Evolutionary conservation across 148 eudicot species (phyloP), one percentile per base, ranked within the genome.

Genomic region (Talinum fruticosum): DNA sequence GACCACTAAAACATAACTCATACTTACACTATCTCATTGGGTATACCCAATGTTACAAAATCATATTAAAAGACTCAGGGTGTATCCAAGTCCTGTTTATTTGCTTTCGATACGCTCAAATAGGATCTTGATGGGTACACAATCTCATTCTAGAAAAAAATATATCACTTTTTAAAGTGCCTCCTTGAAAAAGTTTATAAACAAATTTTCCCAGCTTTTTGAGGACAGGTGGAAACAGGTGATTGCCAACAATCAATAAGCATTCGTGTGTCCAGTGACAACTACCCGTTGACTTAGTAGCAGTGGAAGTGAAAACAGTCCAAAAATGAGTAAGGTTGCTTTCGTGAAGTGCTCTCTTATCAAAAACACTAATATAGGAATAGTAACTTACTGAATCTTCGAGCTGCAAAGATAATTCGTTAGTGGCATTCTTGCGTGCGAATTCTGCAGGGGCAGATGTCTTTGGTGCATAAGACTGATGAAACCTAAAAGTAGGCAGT

Each of bases 371-470:
- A 69, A 30, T 33, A 41, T 32, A 79, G 38, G 45, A 41, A 59
- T 59, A 41, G 79, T 71, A 69, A 10, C 91, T 89, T 85, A 91
- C 96, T 82, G 91, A 88, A 89, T 89, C 90, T 68, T 91, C 90
- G 24, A 84, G 79, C 29, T 79, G 86, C 54, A 83, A 84, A 76
- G 85, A 65, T 75, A 78, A 69, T 75, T 85, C 88, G 16, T 80
- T 44, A 54, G 23, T 34, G 53, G 80, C 59, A 75, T 74, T 59
- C 26, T 19, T 71, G 53, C 66, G 76, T 33, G 67, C 86, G 16
- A 67, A 54, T 67, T 51, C 76, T 37, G 66, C 35, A 66, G 76
- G 73, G 35, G 69, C 75, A 37, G 76, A 66, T 68, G 66, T 62
- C 72, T 59, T 79, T 34, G 77, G 28, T 30, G 86, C 21, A 78